A percentile compares a stretch with the other conserved stretches of the same genome.
phyloP scores from a whole-genome alignment of 768 basidiomycete genomes.

The Naganishia antarctica region DNA sequence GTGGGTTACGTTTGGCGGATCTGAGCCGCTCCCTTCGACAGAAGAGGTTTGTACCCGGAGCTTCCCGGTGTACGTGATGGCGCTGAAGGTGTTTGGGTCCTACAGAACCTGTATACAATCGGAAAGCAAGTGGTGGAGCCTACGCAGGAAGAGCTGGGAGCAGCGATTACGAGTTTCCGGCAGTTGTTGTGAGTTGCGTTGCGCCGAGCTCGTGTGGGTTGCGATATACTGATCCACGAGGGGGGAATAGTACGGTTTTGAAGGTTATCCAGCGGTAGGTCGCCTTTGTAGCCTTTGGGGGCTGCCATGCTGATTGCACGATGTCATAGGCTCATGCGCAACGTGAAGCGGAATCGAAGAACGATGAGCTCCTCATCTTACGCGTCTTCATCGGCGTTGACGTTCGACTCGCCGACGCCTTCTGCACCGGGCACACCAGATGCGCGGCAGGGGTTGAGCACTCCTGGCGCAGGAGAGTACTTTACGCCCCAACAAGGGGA shows the following conservation, averaged over 20 bases:
- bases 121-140: constrained; percentile 48
- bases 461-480: not conserved
- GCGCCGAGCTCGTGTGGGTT: no score
- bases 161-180: constrained; percentile 40
- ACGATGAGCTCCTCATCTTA: constrained; percentile 1
- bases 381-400: not conserved
- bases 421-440: not conserved
- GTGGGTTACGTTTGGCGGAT: constrained; percentile 43
- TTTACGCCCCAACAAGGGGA: not conserved
- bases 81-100: no score
- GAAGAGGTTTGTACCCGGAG: constrained; percentile 30
- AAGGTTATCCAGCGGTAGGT: constrained; percentile 8
- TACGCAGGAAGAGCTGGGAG: constrained; percentile 44
- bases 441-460: not conserved
- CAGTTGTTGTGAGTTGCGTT: constrained; percentile 46
- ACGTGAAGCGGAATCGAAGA: not conserved
- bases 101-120: constrained; percentile 37
- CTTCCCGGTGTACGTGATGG: no score
- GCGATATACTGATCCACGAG: no score
- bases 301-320: not conserved
- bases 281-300: not conserved
- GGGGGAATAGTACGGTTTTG: constrained; percentile 1
- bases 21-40: constrained; percentile 41
- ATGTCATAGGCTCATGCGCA: not conserved
- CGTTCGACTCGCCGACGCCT: not conserved